Evolutionary conservation across 1,284 basidiomycete genomes (phyloP), one percentile per base, ranked within the genome.

Genomic region (Violaceomyces palustris): DNA sequence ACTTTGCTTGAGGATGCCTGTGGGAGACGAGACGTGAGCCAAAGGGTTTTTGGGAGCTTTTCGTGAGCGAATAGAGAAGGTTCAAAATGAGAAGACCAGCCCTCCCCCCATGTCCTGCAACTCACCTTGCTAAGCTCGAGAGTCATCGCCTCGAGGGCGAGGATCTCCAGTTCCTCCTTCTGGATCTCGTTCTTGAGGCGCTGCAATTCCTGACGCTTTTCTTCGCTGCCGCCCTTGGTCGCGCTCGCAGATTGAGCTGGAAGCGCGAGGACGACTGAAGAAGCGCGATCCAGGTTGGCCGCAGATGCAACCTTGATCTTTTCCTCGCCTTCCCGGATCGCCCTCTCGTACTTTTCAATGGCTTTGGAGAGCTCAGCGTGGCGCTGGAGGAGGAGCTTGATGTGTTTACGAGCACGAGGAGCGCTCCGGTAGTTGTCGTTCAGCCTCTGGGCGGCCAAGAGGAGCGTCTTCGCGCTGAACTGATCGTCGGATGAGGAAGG

Each of bases 131-230:
- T 48, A 11, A 69, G 41, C 34, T 72, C 69, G 22, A 43, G 32
- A 7, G 61, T 56, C 60, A 69, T 62, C 33, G 61, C 63, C 23
- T 69, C 67, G 21, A 72, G 53, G 5, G 70, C 70, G n/a, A 72
- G 45, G 18, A 71, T 58, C 38, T 72, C 70, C 45, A 72, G 68
- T 18, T 66, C 53, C 38, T 72, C 70, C 19, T 60, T 59, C 30
- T 66, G 50, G 8, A 67, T 53, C 22, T 46, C 54, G 17, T 61
- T 56, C 36, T 54, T 42, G 14, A 69, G 28, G 7, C 37, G 28
- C 6, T 34, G 24, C 7, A 63, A 47, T 29, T 60, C 43, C 11
- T 35, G 23, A 2, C 42, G 44, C 7, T 45, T 22, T 17, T 51
- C 44, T 10, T 38, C 33, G 25, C 18, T 26, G 33, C 28, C 19